Base-by-base conservation (phyloP, 1,139 yeast species). In the Geotrichum candidum region DNA sequence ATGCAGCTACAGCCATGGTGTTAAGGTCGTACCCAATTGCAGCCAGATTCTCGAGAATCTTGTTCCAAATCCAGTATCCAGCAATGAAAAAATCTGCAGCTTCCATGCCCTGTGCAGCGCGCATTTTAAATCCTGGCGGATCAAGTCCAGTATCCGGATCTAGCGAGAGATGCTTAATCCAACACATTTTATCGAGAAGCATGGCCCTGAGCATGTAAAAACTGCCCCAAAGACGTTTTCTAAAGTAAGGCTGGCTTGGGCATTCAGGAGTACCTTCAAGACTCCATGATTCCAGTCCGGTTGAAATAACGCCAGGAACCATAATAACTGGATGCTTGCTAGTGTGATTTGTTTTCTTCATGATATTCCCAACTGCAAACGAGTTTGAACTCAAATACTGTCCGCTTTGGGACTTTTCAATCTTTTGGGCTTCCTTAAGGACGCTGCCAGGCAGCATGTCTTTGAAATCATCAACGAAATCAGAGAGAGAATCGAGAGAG, bases 11-110 rank as follows among this genome's bases (percentile, higher is more conserved):
- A 35, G 82, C 72, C 98, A 94, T 91, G 69, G 84, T 89, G 69
- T 90, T 87, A 1, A 97, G 94, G 54, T 90, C 96, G 74, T 94
- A 94, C 0, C 97, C 97, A 66, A 95, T 83, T 0, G 90, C 98
- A 1, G 97, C 96, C 67, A 95, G 78, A 70, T 95, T 95, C 73
- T 94, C 97, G 22, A 94, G 78, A 61, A 94, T 84, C 73, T 94
- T 94, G 73, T 90, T 90, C 99, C 99, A 94, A 69, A 94, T 90
- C 99, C 99, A 94, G 75, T 94, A 94, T 0, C 99, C 99, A 3
- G 98, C 91, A 74, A 94, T 85, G 72, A 94, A 94, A 75, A 91
- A 94, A 75, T 94, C 99, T 0, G 97, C 95, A 0, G 98, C 96
- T 69, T 94, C 98, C 74, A 94, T 90, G 0, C 99, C 99, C 72